A percentile compares a stretch with the other conserved stretches of the same genome.
Conservation (phyloP, 106 monocot genomes). For the Dendrobium chrysotoxum region DNA sequence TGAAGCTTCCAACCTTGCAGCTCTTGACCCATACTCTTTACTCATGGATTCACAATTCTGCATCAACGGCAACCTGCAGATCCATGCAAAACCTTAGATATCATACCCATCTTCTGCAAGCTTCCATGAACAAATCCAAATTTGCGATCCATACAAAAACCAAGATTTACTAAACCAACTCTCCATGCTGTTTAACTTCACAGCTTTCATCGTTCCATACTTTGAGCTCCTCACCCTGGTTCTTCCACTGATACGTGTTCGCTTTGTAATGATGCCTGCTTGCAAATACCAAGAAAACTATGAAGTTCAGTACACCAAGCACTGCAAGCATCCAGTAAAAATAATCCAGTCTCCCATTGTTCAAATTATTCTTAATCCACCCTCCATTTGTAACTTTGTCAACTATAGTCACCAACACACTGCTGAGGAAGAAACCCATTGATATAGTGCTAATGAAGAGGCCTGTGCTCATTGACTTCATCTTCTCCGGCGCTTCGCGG, state of each 20-base stretch:
- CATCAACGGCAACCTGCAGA: neutral
- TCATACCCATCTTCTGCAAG: too few relatives aligned
- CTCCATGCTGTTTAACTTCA: neutral
- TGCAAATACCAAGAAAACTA: conserved; percentile 46
- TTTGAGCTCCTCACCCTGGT: neutral
- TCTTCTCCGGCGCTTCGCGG: conserved; percentile 68
- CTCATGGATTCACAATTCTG: neutral
- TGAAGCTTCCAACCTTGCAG: neutral
- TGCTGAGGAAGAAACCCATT: conserved; percentile 84
- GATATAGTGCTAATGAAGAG: conserved; percentile 72
- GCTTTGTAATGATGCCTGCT: conserved; percentile 56
- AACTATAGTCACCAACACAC: conserved; percentile 50
- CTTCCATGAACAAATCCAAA: neutral
- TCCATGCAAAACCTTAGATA: too few relatives aligned
- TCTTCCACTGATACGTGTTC: conserved; percentile 2
- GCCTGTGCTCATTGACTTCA: conserved; percentile 97
- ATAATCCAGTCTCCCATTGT: conserved; percentile 64
- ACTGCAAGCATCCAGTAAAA: conserved; percentile 85
- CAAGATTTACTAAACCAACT: neutral
- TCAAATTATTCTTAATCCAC: conserved; percentile 72
- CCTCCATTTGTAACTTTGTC: conserved; percentile 30
- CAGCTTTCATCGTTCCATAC: neutral
- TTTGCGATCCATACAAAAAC: neutral
- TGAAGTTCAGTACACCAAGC: conserved; percentile 59
- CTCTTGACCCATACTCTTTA: neutral